A percentile compares a stretch with the other conserved stretches of the same genome.
phyloP scores from a whole-genome alignment of 768 basidiomycete species.

The Boletus tylopilopsis region DNA sequence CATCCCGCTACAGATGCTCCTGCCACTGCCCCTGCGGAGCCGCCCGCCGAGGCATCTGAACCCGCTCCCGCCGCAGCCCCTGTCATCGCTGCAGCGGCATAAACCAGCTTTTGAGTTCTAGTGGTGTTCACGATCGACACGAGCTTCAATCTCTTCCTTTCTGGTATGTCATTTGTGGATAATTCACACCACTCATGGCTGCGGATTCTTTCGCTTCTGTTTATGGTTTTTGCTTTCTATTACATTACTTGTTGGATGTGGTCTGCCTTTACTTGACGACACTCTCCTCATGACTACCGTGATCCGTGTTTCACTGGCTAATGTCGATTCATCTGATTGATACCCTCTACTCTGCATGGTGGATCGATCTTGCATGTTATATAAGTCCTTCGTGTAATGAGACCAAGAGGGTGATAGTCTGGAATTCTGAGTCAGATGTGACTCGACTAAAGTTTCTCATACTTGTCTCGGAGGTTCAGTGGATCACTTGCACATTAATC shows the following conservation, averaged over 20 bases:
- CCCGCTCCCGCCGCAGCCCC: slow-evolving; percentile 51
- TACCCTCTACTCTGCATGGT: slow-evolving; percentile 40
- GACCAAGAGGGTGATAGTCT: slow-evolving; percentile 15
- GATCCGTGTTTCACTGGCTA: slow-evolving; percentile 60
- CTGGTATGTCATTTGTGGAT: slow-evolving; percentile 38
- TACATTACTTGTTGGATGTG: slow-evolving; percentile 59
- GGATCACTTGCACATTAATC: too few relatives aligned
- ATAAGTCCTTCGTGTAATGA: slow-evolving; percentile 33
- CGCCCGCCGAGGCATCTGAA: slow-evolving; percentile 33
- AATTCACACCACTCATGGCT: slow-evolving; percentile 35
- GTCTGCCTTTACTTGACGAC: slow-evolving; percentile 56
- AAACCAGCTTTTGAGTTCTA: slow-evolving; percentile 32
- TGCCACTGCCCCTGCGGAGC: slow-evolving; percentile 33
- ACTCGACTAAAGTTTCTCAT: slow-evolving; percentile 18
- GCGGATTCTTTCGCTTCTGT: slow-evolving; percentile 33
- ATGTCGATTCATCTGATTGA: slow-evolving; percentile 64
- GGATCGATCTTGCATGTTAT: slow-evolving; percentile 32
- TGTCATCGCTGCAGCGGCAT: slow-evolving; percentile 79
- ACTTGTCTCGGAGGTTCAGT: neutral
- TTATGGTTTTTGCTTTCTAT: slow-evolving; percentile 31
- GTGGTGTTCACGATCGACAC: slow-evolving; percentile 43
- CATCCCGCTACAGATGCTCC: slow-evolving; percentile 58
- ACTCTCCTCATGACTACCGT: slow-evolving; percentile 57
- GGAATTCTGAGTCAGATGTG: slow-evolving; percentile 9
- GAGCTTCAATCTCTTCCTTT: slow-evolving; percentile 32